Evolutionary conservation across 371 early-diverging fungal genomes (phyloP), one percentile per base, ranked within the genome.

Genomic region (Haplosporangium sp.): DNA sequence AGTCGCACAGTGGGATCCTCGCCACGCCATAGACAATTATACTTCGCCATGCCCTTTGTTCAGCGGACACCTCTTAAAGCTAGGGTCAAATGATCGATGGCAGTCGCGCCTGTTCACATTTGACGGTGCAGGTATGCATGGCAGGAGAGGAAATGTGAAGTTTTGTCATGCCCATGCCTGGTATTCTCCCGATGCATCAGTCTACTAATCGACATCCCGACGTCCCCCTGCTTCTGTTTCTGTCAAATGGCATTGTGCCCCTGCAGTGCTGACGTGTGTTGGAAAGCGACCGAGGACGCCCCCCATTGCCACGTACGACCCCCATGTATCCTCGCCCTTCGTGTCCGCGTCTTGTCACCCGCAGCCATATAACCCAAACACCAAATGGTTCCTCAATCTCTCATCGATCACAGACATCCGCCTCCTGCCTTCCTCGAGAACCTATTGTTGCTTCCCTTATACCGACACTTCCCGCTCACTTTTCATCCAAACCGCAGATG

Each of bases 331-430:
- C 38, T 64, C 64, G 20, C 64, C 64, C n/a, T 67, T 67, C 21
- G 51, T 53, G 29, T 67, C 67, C 16, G 21, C 64, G 11, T 41
- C 58, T 12, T 66, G 45, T 13, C 52, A 51, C 14, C 45, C 52
- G 14, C 67, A 58, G 16, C 67, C 67, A 10, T 50, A 52, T 43
- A 64, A 64, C 64, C 67, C 67, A 42, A 67, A 67, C 46, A 59
- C 59, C 47, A 69, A 69, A 21, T 69, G 69, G 69, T 59, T 48
- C 23, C 47, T 69, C 53, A 56, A 63, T 18, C 57, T 69, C 18
- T 20, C 62, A n/a, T 57, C 69, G 7, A 47, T 69, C 41, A 58
- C 62, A 5, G 48, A 47, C 47, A 58, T 69, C 47, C 55, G 58
- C 10, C 38, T 69, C 11, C 53, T 62, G 11, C 48, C 63, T 7